Evolutionary conservation across 106 monocot species (phyloP).

Genomic region (Apostasia shenzhenica): DNA sequence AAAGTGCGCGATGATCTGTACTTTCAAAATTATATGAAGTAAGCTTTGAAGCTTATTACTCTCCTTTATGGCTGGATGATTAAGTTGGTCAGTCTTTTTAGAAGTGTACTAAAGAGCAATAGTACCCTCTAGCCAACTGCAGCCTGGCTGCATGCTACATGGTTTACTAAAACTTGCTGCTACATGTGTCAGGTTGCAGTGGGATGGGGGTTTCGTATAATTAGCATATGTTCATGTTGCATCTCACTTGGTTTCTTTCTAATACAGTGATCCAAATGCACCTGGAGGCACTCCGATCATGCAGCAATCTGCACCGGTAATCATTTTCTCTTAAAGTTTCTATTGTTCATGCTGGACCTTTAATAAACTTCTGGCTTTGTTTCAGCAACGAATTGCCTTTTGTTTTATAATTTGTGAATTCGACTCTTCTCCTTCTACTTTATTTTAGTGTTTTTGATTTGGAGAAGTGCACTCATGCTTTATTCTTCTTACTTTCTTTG

Average conservation of each 20-base stretch:
- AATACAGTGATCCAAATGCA: constrained; percentile 73
- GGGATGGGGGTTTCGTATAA: too few species aligned
- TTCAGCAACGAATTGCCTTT: not conserved
- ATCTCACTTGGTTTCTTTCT: constrained; percentile 6
- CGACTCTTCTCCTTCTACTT: not conserved
- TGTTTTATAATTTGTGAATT: not conserved
- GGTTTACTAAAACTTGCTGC: too few species aligned
- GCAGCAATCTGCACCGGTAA: constrained; percentile 69
- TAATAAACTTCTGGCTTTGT: not conserved
- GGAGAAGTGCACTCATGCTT: too few species aligned
- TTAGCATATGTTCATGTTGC: too few species aligned
- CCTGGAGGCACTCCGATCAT: constrained; percentile 94
- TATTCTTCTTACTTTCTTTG: too few species aligned
- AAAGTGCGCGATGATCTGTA: constrained; percentile 93
- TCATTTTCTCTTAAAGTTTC: not conserved
- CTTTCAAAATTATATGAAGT: constrained; percentile 98
- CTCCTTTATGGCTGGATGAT: not conserved
- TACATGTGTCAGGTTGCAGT: too few species aligned
- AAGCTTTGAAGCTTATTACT: constrained; percentile 22
- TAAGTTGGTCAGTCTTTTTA: not conserved
- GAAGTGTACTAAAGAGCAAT: not conserved
- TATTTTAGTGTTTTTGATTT: not conserved
- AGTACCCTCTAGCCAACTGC: too few species aligned
- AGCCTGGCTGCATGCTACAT: too few species aligned
- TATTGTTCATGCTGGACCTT: not conserved